phyloP scores from a whole-genome alignment of 2,329 filamentous ascomycete species.

The Phialophora chinensis region DNA sequence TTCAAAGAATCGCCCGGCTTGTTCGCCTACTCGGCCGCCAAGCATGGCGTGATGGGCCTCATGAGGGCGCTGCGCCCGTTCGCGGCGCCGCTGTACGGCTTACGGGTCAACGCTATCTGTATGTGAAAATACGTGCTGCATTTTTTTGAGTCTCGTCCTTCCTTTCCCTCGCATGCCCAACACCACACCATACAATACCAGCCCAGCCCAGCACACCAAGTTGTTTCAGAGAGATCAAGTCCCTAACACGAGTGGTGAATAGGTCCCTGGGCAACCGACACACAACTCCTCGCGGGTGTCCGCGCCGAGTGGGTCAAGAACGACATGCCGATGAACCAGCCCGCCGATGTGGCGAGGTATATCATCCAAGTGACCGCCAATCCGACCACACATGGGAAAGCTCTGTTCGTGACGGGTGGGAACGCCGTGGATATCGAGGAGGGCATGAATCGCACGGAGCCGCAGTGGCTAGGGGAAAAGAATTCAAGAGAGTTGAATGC shows the following conservation, averaged over 20 bases:
- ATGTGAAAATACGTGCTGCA: constrained; percentile 1
- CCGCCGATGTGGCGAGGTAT: constrained; percentile 49
- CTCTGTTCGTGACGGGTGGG: constrained; percentile 53
- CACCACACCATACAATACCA: too few relatives aligned
- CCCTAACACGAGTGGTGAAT: not conserved
- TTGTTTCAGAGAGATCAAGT: not conserved
- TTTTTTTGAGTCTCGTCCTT: too few relatives aligned
- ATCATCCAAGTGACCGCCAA: constrained; percentile 48
- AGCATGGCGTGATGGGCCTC: constrained; percentile 58
- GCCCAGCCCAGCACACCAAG: not conserved
- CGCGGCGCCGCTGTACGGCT: constrained; percentile 45
- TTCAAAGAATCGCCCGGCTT: constrained; percentile 58
- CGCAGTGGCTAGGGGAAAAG: constrained; percentile 53
- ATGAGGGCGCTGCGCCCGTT: constrained; percentile 55
- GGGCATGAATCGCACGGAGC: constrained; percentile 49
- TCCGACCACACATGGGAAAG: constrained; percentile 43
- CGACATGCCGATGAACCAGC: constrained; percentile 49
- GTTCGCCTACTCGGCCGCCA: constrained; percentile 55
- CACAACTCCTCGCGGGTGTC: constrained; percentile 47
- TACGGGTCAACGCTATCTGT: constrained; percentile 54
- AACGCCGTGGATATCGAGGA: constrained; percentile 53
- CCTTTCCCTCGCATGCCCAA: too few relatives aligned
- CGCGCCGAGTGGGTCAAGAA: constrained; percentile 48
- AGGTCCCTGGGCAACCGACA: constrained; percentile 53
- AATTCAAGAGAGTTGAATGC: constrained; percentile 28